A percentile compares a stretch with the other conserved stretches of the same genome.
phyloP scores from a whole-genome alignment of 1,139 yeast species.

The Scheffersomyces insectosa region DNA sequence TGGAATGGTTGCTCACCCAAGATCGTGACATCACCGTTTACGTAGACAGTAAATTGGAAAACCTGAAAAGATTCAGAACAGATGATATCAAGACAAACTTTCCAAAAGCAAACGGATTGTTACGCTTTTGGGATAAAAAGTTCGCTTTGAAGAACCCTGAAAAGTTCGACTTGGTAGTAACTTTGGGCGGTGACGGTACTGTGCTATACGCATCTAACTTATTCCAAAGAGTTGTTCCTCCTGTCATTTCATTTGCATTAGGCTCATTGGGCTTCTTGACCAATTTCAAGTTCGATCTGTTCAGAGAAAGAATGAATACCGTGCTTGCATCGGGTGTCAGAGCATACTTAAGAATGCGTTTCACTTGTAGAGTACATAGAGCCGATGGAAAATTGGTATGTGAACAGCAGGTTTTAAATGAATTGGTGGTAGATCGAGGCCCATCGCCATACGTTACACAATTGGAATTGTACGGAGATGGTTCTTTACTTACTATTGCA shows the following conservation, averaged over 20 bases:
- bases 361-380: slow-evolving; percentile 66
- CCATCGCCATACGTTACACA: slow-evolving; percentile 86
- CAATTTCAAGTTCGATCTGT: slow-evolving; percentile 71
- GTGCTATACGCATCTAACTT: slow-evolving; percentile 77
- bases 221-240: slow-evolving; percentile 82
- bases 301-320: slow-evolving; percentile 53
- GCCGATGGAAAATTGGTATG: slow-evolving; percentile 60
- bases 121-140: slow-evolving; percentile 69
- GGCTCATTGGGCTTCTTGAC: slow-evolving; percentile 85
- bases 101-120: slow-evolving; percentile 42
- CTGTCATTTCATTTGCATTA: slow-evolving; percentile 77
- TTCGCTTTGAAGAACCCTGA: slow-evolving; percentile 59
- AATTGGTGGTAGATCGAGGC: slow-evolving; percentile 82
- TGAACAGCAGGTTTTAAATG: slow-evolving; percentile 81
- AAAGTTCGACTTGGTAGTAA: slow-evolving; percentile 70
- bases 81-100: slow-evolving; percentile 35
- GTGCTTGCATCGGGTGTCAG: slow-evolving; percentile 70
- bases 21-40: slow-evolving; percentile 57
- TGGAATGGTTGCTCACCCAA: slow-evolving; percentile 66
- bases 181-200: slow-evolving; percentile 91
- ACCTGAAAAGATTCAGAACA: slow-evolving; percentile 64
- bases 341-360: slow-evolving; percentile 79
- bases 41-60: slow-evolving; percentile 65
- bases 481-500: slow-evolving; percentile 74
- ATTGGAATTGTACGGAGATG: slow-evolving; percentile 82